phyloP scores from a whole-genome alignment of 2,329 filamentous ascomycete species.

The Aspergillus vadensis region DNA sequence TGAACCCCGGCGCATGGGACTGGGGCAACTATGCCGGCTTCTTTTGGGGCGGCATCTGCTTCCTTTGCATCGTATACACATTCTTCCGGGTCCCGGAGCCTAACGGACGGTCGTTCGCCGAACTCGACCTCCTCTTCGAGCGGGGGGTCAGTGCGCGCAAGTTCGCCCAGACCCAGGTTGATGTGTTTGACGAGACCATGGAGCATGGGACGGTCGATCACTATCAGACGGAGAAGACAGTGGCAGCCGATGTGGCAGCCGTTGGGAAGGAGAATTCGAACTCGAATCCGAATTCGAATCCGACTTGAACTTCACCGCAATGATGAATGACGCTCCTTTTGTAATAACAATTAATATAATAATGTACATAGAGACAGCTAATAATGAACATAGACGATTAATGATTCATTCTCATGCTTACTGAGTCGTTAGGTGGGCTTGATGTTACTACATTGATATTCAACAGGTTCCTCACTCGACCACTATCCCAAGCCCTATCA shows the following conservation, averaged over 20 bases:
- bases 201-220: slow-evolving; percentile 31
- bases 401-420: slow-evolving; percentile 10
- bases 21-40: slow-evolving; percentile 88
- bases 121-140: slow-evolving; percentile 84
- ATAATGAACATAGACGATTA: slow-evolving; percentile 22
- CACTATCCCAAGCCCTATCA: background rate
- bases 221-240: slow-evolving; percentile 47
- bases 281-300: too few relatives aligned
- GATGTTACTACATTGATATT: background rate
- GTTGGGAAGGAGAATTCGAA: slow-evolving; percentile 48
- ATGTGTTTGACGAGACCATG: slow-evolving; percentile 54
- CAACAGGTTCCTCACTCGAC: background rate
- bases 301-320: background rate
- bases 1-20: slow-evolving; percentile 83
- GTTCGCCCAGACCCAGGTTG: slow-evolving; percentile 62
- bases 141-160: slow-evolving; percentile 69
- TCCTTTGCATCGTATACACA: slow-evolving; percentile 77
- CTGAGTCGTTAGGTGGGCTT: background rate
- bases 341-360: slow-evolving; percentile 14
- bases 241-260: slow-evolving; percentile 56
- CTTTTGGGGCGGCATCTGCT: slow-evolving; percentile 83
- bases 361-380: slow-evolving; percentile 23
- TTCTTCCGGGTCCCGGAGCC: slow-evolving; percentile 83
- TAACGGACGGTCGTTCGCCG: slow-evolving; percentile 76
- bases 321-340: background rate